Evolutionary conservation across 2,329 filamentous ascomycete genomes (phyloP), one percentile per base, ranked within the genome.

Genomic region (Colletotrichum lupini): DNA sequence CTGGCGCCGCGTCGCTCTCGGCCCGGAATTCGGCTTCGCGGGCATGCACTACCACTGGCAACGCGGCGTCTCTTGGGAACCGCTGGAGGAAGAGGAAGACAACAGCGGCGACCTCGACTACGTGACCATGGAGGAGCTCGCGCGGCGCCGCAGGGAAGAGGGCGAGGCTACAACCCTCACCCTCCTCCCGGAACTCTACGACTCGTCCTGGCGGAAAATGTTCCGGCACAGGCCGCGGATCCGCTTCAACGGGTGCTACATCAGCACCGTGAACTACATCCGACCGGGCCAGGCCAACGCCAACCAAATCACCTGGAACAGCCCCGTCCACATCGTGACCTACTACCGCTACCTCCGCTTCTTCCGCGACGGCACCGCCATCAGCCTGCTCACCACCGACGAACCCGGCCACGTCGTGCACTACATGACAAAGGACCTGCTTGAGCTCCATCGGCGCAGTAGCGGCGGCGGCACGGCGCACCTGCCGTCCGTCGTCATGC

Each of bases 271-370:
- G 72, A 98, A 98, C 84, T 99, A 99, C 83, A 91, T 94, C 62
- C 93, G 97, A 28, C 86, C 94, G 0, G 97, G 97, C 37, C 93
- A 93, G 72, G 88, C 92, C 12, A 92, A 91, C 3, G 88, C 90
- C 24, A 92, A 92, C 75, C 92, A 91, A 67, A 84, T 93, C 22
- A 92, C 93, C 1, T 98, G 95, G 94, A 86, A 86, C 78, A 92
- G 90, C 28, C 95, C 95, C 9, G 93, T 98, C 46, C 95, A 97
- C 81, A 97, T 98, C 72, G 95, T 99, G 61, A 99, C 97, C 0
- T 99, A 98, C 84, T 99, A 97, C 85, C 94, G 97, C 71, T 99
- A 98, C 83, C 89, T 99, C 4, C 94, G 97, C 66, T 97, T 99
- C 85, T 97, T 97, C 85, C 93, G 95, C 28, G 94, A 98, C 81